Evolutionary conservation across 2,329 filamentous ascomycete genomes (phyloP).

Genomic region (Claviceps sp.): DNA sequence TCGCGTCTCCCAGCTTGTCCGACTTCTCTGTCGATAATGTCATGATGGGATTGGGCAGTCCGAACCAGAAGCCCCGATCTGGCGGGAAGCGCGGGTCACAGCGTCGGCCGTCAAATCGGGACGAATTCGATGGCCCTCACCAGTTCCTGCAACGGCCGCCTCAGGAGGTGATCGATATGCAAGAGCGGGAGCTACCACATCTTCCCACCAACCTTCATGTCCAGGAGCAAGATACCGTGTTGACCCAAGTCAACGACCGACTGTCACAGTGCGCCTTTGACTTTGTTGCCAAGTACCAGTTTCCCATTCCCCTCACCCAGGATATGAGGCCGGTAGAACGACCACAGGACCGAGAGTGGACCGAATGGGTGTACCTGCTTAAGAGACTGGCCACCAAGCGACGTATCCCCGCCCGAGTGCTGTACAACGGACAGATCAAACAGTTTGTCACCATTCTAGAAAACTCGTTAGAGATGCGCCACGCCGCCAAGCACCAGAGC

Average conservation of each 20-base stretch:
- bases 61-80: slow-evolving; percentile 30
- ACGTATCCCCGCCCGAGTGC: slow-evolving; percentile 67
- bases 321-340: slow-evolving; percentile 67
- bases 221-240: slow-evolving; percentile 72
- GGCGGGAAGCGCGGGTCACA: slow-evolving; percentile 40
- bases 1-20: slow-evolving; percentile 44
- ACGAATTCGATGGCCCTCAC: slow-evolving; percentile 81
- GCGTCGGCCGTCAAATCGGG: slow-evolving; percentile 63
- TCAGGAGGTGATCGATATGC: slow-evolving; percentile 56
- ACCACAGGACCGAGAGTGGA: slow-evolving; percentile 73
- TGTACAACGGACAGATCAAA: slow-evolving; percentile 86
- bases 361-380: slow-evolving; percentile 79
- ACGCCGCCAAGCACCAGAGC: slow-evolving; percentile 71
- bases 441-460: slow-evolving; percentile 80
- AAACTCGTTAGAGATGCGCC: slow-evolving; percentile 78
- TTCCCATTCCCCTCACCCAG: slow-evolving; percentile 71
- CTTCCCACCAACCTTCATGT: slow-evolving; percentile 71
- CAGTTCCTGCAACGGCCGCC: slow-evolving; percentile 66
- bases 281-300: slow-evolving; percentile 84
- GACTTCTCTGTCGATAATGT: slow-evolving; percentile 45
- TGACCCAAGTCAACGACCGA: slow-evolving; percentile 70
- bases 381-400: slow-evolving; percentile 78
- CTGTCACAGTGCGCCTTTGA: slow-evolving; percentile 78
- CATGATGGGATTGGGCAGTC: slow-evolving; percentile 24
- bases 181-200: slow-evolving; percentile 68